Evolutionary conservation across 495 filamentous ascomycete genomes (phyloP), one percentile per base, ranked within the genome.

Genomic region (Geoglossum glabrum): DNA sequence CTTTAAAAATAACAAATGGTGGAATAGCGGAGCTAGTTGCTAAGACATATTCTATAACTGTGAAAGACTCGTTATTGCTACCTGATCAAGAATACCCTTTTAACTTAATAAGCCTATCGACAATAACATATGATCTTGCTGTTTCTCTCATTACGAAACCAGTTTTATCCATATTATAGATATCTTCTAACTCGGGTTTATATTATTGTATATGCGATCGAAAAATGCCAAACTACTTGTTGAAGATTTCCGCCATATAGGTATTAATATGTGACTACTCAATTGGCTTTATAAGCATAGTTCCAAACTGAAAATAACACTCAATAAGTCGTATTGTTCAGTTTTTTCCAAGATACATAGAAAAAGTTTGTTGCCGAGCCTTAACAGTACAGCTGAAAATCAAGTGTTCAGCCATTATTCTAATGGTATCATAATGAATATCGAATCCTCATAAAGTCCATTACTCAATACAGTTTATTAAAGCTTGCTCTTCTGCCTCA

Each of bases 1-100:
- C 60, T 63, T 27, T 61, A 38, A 62, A 63, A 11, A 63, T 62
- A 15, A 63, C 28, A 17, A 61, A 56, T 4, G 61, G 60, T 3
- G 61, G 61, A 1, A 60, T 6, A 1, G 54, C 49, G 0, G 26
- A 23, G 1, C 61, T 60, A 26, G 30, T 46, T 1, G 61, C 61
- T 26, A 34, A 54, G 8, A 62, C 23, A 50, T 33, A 60, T 43
- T 63, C 59, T 17, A 63, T 63, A n/a, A 55, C 52, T 31, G 60
- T 61, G 38, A 61, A 56, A 43, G 13, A 52, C 17, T 52, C 49
- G 5, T n/a, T 11, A 10, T 52, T 52, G 6, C 7, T 19, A 10
- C 2, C 4, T 17, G 4, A 9, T 6, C 25, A 3, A 15, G 8
- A 9, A 11, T 21, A 28, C 2, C 26, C 17, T 8, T 8, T 52